Evolutionary conservation across 257 asterid species (phyloP), one percentile per base, ranked within the genome.

Genomic region (Gardenia jasminoides): DNA sequence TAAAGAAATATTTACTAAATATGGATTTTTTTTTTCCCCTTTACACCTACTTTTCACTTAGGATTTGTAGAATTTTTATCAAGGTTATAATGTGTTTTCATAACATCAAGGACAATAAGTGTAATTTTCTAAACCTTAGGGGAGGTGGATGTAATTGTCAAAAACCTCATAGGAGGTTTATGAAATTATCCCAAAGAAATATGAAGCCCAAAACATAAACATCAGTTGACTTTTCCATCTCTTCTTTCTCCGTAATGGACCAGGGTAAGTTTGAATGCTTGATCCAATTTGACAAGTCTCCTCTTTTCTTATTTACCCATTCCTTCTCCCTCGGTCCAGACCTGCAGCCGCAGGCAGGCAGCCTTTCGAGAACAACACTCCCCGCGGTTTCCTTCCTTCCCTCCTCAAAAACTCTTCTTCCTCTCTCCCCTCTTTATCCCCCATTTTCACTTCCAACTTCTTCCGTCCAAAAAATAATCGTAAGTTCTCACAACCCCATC

Each of bases 181-280:
- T n/a, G n/a, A n/a, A n/a, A n/a, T n/a, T n/a, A n/a, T n/a, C n/a
- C 17, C 1, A 31, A 33, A 17, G 43, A 30, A 31, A 52, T 0
- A 52, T 10, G 15, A 59, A 59, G 7, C 20, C 2, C 15, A 67
- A 46, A n/a, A 0, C 76, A 74, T 79, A 43, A 33, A 47, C 82
- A 71, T 82, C 75, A 11, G 78, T 85, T 90, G 94, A 88, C 91
- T 87, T 80, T 48, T 80, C 86, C 81, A 74, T 70, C 83, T 26
- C 72, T 73, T 15, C 20, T 43, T 20, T 74, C 80, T 33, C 13
- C 54, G n/a, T n/a, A n/a, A 24, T 16, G 22, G 30, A 41, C 56
- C 46, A 79, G 56, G n/a, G n/a, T n/a, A n/a, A n/a, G n/a, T n/a
- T n/a, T n/a, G n/a, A n/a, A n/a, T n/a, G n/a, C n/a, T n/a, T n/a